Evolutionary conservation across 2,329 filamentous ascomycete species (phyloP), one percentile per base, ranked within the genome.

Genomic region (Chlorencoelia australis): DNA sequence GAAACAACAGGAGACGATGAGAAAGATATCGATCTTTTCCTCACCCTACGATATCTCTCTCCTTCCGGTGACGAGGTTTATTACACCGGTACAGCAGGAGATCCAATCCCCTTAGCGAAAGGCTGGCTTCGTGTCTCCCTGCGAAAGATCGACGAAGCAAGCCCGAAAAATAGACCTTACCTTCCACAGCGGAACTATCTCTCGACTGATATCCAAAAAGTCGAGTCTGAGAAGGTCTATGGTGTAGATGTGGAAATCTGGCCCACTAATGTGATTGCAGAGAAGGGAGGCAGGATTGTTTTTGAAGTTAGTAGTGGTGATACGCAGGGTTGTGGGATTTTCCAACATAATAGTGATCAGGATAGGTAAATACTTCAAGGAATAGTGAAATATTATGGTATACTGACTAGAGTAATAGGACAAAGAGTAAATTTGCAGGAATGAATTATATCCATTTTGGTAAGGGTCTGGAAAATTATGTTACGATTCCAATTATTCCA

Each of bases 41-140:
- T 80, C 10, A 79, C 75, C 0, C 59, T 81, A 3, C 67, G 75
- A 7, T 66, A 82, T 57, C 62, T 79, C 21, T 65, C 63, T 0
- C 59, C 72, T 0, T 48, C 58, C 0, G 73, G 71, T 1, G 62
- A 68, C 7, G 75, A 80, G 44, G 61, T 82, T 3, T 67, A 67
- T 46, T 81, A 80, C 54, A 81, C 76, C 0, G 75, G 76, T 21
- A 79, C 77, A 2, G 71, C 73, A 0, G 75, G 77, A 9, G 76
- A 80, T 41, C 68, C 71, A 0, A 66, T 80, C 0, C 76, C 76
- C 0, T 59, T 80, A 0, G 65, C 67, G 35, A 81, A 80, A 54
- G 76, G 75, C 15, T 81, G 75, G 75, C 66, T 80, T 7, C 66
- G 75, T 1, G 65, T 69, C 8, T 70, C 64, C 21, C 56, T 76